Conservation (phyloP, 768 basidiomycete genomes). For the Coprinopsis sp. region DNA sequence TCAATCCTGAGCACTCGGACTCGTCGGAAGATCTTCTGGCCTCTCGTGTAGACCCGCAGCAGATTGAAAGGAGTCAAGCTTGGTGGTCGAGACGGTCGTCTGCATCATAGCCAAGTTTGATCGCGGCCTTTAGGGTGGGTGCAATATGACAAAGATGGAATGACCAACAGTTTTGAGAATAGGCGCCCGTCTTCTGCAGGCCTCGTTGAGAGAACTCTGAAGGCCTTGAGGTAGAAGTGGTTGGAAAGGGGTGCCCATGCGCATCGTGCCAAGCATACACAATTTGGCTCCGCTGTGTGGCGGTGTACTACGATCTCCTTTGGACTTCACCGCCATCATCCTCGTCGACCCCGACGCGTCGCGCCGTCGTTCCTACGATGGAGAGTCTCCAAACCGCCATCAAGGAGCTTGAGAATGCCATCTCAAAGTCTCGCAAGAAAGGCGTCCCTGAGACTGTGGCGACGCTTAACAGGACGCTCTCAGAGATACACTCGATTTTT, state of each 20-base stretch:
- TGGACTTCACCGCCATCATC: neutral
- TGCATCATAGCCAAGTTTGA: no score
- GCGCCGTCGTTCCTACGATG: neutral
- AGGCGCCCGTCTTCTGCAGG: no score
- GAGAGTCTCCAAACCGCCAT: conserved; percentile 1
- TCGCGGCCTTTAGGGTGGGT: no score
- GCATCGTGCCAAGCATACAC: no score
- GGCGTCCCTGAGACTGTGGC: neutral
- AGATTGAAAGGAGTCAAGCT: no score
- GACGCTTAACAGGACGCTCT: neutral
- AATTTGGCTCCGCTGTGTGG: no score
- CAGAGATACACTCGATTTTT: neutral
- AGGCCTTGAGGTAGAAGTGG: no score
- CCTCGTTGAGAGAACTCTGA: no score
- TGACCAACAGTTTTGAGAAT: no score
- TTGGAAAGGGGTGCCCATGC: no score
- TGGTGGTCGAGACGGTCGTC: no score
- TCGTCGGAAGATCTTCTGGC: neutral
- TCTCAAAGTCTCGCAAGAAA: neutral
- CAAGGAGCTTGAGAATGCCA: neutral
- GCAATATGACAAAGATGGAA: no score
- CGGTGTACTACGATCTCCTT: neutral
- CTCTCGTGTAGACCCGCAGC: neutral
- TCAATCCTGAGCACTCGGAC: neutral
- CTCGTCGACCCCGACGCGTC: neutral